Percentiles rank a stretch among this genome's conserved stretches.
Evolutionary conservation across 1,284 basidiomycete species (phyloP).

Genomic region (Cystobasidium pallidum): DNA sequence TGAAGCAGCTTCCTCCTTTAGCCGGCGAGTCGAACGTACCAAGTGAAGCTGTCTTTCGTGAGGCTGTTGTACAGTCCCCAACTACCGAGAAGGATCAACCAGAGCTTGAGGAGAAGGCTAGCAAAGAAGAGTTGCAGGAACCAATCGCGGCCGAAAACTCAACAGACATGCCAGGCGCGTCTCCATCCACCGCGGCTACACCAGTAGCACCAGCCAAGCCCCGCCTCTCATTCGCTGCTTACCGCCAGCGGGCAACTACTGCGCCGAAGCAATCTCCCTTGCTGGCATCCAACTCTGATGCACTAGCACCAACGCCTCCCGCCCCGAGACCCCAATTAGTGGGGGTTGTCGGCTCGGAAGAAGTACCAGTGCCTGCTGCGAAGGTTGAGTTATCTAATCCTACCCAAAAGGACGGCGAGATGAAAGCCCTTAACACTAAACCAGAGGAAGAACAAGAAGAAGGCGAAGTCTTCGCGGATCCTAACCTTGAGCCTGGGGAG

Average conservation of each 20-base stretch:
- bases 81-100: background rate
- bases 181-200: background rate
- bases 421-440: background rate
- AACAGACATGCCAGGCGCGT: background rate
- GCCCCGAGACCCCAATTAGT: background rate
- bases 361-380: background rate
- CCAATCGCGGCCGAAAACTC: background rate
- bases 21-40: background rate
- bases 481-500: conserved; percentile 35
- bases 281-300: background rate
- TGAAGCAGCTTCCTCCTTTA: background rate
- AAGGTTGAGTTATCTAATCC: background rate
- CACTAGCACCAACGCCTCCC: background rate
- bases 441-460: conserved; percentile 34
- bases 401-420: background rate
- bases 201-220: conserved; percentile 24
- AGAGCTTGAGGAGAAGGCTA: background rate
- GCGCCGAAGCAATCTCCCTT: background rate
- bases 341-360: background rate
- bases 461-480: conserved; percentile 34
- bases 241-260: conserved; percentile 46
- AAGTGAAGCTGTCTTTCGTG: background rate
- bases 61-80: background rate
- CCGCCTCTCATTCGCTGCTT: conserved; percentile 51
- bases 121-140: background rate